A percentile compares a stretch with the other conserved stretches of the same genome.
phyloP scores from a whole-genome alignment of 202 grass and related monocot species.

The Setaria italica region DNA sequence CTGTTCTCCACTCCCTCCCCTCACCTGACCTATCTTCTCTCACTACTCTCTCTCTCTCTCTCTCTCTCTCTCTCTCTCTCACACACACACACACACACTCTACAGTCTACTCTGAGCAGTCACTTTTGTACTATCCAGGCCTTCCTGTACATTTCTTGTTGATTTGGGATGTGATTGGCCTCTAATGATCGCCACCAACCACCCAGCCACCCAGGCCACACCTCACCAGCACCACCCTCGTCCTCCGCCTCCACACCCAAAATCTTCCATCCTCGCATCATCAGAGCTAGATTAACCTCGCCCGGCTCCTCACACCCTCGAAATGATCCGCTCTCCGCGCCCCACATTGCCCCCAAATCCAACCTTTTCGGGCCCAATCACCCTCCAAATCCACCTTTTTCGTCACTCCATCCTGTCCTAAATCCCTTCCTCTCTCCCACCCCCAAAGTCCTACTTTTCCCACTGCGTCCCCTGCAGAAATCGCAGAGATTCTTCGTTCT shows the following conservation, averaged over 20 bases:
- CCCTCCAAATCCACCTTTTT: slow-evolving; percentile 48
- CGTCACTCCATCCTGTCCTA: slow-evolving; percentile 56
- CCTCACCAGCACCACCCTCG: slow-evolving; percentile 14
- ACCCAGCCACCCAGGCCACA: slow-evolving; percentile 25
- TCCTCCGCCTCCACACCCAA: slow-evolving; percentile 4
- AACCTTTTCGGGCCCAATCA: slow-evolving; percentile 46
- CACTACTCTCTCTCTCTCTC: not conserved
- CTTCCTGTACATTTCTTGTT: slow-evolving; percentile 48
- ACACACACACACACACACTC: not conserved
- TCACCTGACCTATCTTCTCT: not conserved
- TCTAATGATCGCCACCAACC: slow-evolving; percentile 57
- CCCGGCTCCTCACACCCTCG: not conserved
- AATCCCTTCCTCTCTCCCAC: slow-evolving; percentile 27
- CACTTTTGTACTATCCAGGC: slow-evolving; percentile 31
- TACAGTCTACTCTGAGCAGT: not conserved
- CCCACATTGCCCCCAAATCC: slow-evolving; percentile 51
- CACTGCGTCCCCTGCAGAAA: slow-evolving; percentile 39
- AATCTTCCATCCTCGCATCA: slow-evolving; percentile 35
- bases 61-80: not conserved
- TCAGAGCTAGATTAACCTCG: slow-evolving; percentile 44
- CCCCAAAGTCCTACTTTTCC: slow-evolving; percentile 48
- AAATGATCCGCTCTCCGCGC: slow-evolving; percentile 33
- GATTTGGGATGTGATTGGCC: slow-evolving; percentile 50
- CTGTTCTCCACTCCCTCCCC: not conserved
- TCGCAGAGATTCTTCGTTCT: slow-evolving; percentile 42